Evolutionary conservation across 139 green algal species (phyloP), one percentile per base, ranked within the genome.

Genomic region (Ettlia oleoabundans): DNA sequence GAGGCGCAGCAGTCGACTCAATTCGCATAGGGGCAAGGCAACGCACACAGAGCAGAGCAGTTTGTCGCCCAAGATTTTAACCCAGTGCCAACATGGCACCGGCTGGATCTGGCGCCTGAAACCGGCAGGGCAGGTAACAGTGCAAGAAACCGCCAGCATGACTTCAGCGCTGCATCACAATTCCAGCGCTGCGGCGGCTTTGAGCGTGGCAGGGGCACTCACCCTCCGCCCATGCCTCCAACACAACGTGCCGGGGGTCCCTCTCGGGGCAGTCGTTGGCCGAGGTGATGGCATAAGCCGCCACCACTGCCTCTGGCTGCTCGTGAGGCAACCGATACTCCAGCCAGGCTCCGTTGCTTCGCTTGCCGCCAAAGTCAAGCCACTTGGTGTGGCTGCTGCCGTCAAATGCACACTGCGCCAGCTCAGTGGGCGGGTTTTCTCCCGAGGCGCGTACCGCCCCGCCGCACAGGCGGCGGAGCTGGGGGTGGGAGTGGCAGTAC

Each of bases 291-390:
- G 91, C 86, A 63, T 96, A 97, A 4, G 55, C 30, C 0, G 15
- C 32, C 32, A 93, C 0, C 3, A 68, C 30, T 1, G 85, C 71
- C 7, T 70, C 3, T 47, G 73, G 28, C 33, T 55, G 9, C 24
- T 33, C 58, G 4, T 78, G 51, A 15, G 87, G 82, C 43, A 94
- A 63, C 37, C 81, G 84, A 52, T 92, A 92, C 85, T 96, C 90
- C 26, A 95, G 71, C 92, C 91, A 96, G 0, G 86, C n/a, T n/a
- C n/a, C 47, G 41, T 91, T 86, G 4, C 78, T 51, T 4, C 13
- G 85, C 85, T 43, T 79, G 84, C 30, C 91, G 24, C 89, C 92
- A 85, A 96, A 97, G 80, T 96, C 93, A 28, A 97, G 88, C 93
- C 93, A 97, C 77, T 97, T 97, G 69, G 81, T 94, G 51, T 41